These are phyloP conservation scores for Orobanche coerulescens DNA, from an alignment of 257 asterid genomes.

Conservation along the genomic window DNA sequence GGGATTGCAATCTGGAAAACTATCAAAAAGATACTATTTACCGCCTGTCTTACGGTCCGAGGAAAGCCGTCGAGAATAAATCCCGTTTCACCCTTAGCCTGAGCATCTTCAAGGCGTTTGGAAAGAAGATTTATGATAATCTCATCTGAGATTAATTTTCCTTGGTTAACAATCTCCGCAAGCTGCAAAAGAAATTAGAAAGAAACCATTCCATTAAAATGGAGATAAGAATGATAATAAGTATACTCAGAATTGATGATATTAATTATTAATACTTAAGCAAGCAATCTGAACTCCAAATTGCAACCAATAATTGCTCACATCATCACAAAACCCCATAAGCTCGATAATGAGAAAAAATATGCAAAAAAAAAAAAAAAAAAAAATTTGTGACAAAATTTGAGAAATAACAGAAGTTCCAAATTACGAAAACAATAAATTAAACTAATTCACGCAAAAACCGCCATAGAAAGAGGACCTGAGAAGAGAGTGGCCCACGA, in stretches of 20 bases:
- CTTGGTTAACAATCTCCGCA: constrained; percentile 75
- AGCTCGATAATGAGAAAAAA: neutral
- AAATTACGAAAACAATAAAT: neutral
- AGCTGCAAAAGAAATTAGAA: constrained; percentile 45
- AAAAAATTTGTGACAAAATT: neutral
- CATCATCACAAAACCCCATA: too few species aligned
- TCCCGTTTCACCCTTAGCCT: constrained; percentile 75
- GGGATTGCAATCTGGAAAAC: neutral
- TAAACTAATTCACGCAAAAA: neutral
- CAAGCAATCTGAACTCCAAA: constrained; percentile 16
- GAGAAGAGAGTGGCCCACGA: constrained; percentile 55
- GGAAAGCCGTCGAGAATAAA: constrained; percentile 98
- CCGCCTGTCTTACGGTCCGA: constrained; percentile 95
- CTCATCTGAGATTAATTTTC: constrained; percentile 85
- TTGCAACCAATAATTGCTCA: neutral
- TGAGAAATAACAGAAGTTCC: neutral
- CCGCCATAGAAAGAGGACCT: constrained; percentile 32
- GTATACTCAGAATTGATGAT: neutral
- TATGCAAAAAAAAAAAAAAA: neutral
- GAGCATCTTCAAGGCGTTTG: constrained; percentile 77
- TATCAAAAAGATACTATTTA: constrained; percentile 30
- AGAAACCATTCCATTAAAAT: constrained; percentile 3
- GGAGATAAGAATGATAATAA: neutral
- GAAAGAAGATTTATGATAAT: constrained; percentile 72
- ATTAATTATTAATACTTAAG: neutral